phyloP scores from a whole-genome alignment of 768 basidiomycete species.

The Lyophyllum semitale region DNA sequence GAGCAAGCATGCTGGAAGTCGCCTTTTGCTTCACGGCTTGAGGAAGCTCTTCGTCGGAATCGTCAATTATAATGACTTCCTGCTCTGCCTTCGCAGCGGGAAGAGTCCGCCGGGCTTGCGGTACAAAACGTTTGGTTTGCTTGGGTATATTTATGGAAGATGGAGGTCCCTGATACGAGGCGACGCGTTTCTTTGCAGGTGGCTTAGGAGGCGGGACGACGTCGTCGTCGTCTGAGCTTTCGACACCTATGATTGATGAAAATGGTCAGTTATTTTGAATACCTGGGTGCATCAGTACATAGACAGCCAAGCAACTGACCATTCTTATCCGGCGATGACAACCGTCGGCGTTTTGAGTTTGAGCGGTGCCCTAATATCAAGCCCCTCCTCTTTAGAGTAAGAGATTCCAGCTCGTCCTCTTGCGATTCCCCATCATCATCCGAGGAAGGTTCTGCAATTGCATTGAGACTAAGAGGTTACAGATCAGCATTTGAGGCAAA shows the following conservation, averaged over 20 bases:
- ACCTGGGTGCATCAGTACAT: neutral
- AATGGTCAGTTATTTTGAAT: neutral
- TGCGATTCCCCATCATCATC: constrained; percentile 8
- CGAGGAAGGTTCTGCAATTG: constrained; percentile 14
- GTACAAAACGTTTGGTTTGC: neutral
- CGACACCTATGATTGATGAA: neutral
- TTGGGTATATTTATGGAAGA: constrained; percentile 2
- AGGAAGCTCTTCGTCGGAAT: constrained; percentile 7
- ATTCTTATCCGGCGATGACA: neutral
- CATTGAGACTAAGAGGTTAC: neutral
- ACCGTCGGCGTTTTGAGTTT: constrained; percentile 13
- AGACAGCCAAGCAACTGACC: neutral
- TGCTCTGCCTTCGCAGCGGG: neutral
- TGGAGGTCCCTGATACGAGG: neutral
- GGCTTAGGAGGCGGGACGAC: neutral
- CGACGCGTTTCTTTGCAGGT: neutral
- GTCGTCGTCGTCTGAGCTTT: constrained; percentile 3
- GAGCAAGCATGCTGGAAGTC: neutral
- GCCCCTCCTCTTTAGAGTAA: constrained; percentile 13
- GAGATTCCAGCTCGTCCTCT: neutral
- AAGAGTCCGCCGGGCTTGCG: neutral
- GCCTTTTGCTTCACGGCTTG: neutral
- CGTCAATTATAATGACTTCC: constrained; percentile 5
- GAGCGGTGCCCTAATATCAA: neutral
- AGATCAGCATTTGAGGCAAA: too few species aligned